A percentile compares a stretch with the other conserved stretches of the same genome.
Conservation (phyloP, 768 basidiomycete species). For the Cystobasidium onofrii region DNA sequence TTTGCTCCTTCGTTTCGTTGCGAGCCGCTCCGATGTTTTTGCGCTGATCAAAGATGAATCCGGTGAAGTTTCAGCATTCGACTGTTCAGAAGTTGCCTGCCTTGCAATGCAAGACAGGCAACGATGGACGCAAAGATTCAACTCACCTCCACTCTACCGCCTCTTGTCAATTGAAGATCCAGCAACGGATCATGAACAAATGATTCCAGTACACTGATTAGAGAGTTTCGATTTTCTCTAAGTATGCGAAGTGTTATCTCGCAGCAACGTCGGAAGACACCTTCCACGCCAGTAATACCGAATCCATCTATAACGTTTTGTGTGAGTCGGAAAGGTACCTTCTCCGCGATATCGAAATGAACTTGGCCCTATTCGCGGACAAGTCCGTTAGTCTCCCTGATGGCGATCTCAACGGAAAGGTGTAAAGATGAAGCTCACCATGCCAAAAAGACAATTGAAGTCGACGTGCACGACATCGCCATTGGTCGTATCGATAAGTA, state of each 20-base stretch:
- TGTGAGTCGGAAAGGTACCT: slow-evolving; percentile 88
- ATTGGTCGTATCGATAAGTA: slow-evolving; percentile 74
- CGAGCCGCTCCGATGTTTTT: not conserved
- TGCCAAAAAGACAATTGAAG: slow-evolving; percentile 96
- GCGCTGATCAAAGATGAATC: too few relatives aligned
- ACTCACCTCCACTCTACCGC: slow-evolving; percentile 52
- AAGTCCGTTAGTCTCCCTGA: not conserved
- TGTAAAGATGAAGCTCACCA: slow-evolving; percentile 50
- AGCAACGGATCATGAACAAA: slow-evolving; percentile 95
- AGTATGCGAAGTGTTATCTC: slow-evolving; percentile 82
- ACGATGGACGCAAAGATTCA: not conserved
- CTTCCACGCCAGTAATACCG: slow-evolving; percentile 88
- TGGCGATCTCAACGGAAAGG: not conserved
- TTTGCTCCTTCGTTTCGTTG: slow-evolving; percentile 1
- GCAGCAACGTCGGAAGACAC: slow-evolving; percentile 80
- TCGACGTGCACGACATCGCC: slow-evolving; percentile 95
- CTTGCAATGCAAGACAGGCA: not conserved
- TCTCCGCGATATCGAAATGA: slow-evolving; percentile 70
- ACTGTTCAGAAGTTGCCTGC: too few relatives aligned
- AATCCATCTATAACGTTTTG: slow-evolving; percentile 86
- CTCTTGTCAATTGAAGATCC: slow-evolving; percentile 82
- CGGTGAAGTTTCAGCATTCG: too few relatives aligned
- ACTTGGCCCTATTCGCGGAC: slow-evolving; percentile 11
- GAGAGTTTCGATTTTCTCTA: slow-evolving; percentile 77
- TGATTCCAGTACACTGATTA: slow-evolving; percentile 92